phyloP scores from a whole-genome alignment of 768 basidiomycete species.

The Tricholoma matsutake region DNA sequence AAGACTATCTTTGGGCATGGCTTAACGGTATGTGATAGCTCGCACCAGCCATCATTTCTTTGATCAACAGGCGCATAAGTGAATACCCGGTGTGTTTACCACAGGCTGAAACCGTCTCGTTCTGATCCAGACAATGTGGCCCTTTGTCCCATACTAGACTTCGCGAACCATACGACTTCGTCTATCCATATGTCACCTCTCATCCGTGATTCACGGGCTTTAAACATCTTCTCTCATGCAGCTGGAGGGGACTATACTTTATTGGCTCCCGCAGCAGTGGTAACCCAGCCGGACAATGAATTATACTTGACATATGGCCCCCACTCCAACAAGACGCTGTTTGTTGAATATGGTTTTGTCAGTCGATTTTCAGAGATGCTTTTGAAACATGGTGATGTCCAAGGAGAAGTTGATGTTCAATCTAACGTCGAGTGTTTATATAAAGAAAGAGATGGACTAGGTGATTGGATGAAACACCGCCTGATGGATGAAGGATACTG shows the following conservation, averaged over 20 bases:
- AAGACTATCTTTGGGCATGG: conserved; percentile 86
- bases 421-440: conserved; percentile 51
- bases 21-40: conserved; percentile 62
- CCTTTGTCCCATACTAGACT: conserved; percentile 86
- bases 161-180: conserved; percentile 71
- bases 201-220: conserved; percentile 32
- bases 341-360: conserved; percentile 91
- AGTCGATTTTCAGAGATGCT: conserved; percentile 31
- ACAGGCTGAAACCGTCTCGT: conserved; percentile 46
- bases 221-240: conserved; percentile 33
- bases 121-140: conserved; percentile 76
- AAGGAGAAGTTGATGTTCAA: conserved; percentile 65
- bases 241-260: conserved; percentile 49
- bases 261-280: conserved; percentile 41
- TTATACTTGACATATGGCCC: conserved; percentile 76
- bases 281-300: conserved; percentile 54
- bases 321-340: conserved; percentile 74
- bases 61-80: conserved; percentile 42
- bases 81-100: conserved; percentile 89
- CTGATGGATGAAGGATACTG: conserved; percentile 74
- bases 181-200: conserved; percentile 43
- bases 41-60: conserved; percentile 1
- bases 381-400: conserved; percentile 23
- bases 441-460: conserved; percentile 34
- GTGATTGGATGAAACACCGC: conserved; percentile 45